Conservation (phyloP, 2,329 filamentous ascomycete species). For the Fusarium nodosum region DNA sequence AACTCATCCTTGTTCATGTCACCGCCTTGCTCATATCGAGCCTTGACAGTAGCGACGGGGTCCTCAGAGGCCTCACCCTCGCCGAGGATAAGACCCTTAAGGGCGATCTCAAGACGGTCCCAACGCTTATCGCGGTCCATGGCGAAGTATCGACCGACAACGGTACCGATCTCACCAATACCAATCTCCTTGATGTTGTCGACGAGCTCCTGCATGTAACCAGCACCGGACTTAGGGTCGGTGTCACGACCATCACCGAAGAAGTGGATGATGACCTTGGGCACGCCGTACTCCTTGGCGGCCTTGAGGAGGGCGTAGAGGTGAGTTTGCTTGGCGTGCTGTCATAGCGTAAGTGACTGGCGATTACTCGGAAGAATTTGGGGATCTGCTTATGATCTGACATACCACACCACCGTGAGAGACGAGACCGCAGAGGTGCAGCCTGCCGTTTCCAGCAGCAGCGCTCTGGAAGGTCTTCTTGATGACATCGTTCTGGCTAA, state of each 20-base stretch:
- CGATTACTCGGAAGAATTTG: not conserved
- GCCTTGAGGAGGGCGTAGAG: conserved; percentile 88
- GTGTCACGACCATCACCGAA: conserved; percentile 98
- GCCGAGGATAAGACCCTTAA: conserved; percentile 87
- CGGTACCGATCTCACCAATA: conserved; percentile 87
- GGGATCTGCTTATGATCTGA: conserved; percentile 37
- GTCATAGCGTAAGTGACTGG: conserved; percentile 31
- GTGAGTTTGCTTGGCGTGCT: conserved; percentile 96
- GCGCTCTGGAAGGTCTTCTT: conserved; percentile 81
- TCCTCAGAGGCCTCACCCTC: conserved; percentile 90
- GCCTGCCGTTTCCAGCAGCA: conserved; percentile 88
- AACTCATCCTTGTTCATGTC: conserved; percentile 91
- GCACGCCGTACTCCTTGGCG: conserved; percentile 88
- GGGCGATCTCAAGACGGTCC: conserved; percentile 90
- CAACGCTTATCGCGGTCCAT: conserved; percentile 99
- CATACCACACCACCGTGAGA: conserved; percentile 91
- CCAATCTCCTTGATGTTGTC: conserved; percentile 86
- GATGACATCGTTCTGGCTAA: conserved; percentile 82
- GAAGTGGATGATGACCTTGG: conserved; percentile 98
- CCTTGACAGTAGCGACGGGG: conserved; percentile 87
- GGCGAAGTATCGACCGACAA: conserved; percentile 96
- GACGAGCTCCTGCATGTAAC: conserved; percentile 88
- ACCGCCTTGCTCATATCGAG: conserved; percentile 82
- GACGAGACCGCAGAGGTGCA: conserved; percentile 92
- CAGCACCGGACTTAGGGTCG: conserved; percentile 92